Conservation (phyloP, 179 eudicot genomes). For the Pouteria campechiana region DNA sequence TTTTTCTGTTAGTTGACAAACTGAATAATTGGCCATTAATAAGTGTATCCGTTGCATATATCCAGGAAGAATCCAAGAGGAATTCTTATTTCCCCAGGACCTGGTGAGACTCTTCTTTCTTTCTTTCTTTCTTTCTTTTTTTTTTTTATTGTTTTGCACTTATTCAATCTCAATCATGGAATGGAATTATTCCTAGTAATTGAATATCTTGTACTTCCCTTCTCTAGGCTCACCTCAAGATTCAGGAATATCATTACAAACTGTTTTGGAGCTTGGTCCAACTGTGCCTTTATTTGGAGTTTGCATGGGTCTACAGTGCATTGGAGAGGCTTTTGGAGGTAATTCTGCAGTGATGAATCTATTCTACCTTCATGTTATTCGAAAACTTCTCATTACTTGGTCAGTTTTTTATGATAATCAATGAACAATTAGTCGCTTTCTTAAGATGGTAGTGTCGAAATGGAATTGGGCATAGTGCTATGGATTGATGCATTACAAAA, state of each 20-base stretch:
- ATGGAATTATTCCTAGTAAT: too few species aligned
- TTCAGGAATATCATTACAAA: conserved; percentile 89
- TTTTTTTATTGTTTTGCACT: neutral
- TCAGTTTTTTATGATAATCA: too few species aligned
- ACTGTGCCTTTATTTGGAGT: conserved; percentile 86
- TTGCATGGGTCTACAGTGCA: conserved; percentile 99
- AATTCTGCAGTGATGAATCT: neutral
- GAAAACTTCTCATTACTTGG: too few species aligned
- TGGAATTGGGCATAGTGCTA: too few species aligned
- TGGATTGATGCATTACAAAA: too few species aligned
- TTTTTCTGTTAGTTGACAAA: too few species aligned
- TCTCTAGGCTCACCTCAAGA: conserved; percentile 84
- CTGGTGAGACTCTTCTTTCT: conserved; percentile 40
- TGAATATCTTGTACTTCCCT: too few species aligned
- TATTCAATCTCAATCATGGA: too few species aligned
- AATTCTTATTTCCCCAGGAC: conserved; percentile 94
- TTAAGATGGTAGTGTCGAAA: too few species aligned
- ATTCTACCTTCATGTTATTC: neutral
- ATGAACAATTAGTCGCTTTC: too few species aligned
- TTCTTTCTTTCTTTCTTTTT: conserved; percentile 1
- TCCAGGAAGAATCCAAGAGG: conserved; percentile 97
- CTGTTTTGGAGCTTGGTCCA: conserved; percentile 82
- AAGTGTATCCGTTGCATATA: too few species aligned
- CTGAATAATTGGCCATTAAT: too few species aligned
- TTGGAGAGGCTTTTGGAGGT: conserved; percentile 99